Evolutionary conservation across 805 yeast species (phyloP), one percentile per base, ranked within the genome.

Genomic region (Ogataea nakhonphanomensis): DNA sequence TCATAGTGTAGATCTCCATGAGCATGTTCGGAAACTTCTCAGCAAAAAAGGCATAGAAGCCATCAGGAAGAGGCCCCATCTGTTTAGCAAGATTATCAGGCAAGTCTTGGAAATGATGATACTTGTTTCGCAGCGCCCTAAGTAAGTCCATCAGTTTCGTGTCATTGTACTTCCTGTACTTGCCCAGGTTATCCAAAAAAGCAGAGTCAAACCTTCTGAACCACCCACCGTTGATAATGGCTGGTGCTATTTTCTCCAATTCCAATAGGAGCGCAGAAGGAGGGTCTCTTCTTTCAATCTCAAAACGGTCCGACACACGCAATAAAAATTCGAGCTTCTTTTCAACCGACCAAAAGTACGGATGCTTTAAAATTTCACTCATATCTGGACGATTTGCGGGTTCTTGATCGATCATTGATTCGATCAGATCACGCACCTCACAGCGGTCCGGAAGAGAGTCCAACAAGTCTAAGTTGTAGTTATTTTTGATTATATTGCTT

Each of bases 61-160:
- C 96, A 35, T 78, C 78, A 0, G 97, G 96, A 21, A 88, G 64
- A 0, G 91, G 83, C 13, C 87, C 82, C 77, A 93, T 83, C 35
- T 76, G 70, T 11, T 57, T 58, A 37, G 77, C 79, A 43, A 93
- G 69, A 10, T 68, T 74, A 8, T 65, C 71, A 1, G 96, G 96
- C 57, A 90, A 65, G 59, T 93, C 99, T 64, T 88, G 88, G 61
- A 75, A 91, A 61, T 93, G 99, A 61, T 93, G 98, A 55, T 87
- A 83, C 61, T 93, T 93, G 66, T 93, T 93, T 53, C 99, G 73
- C 51, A 93, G 62, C 0, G 96, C 96, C 43, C 99, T 70, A 43
- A 93, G 64, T 37, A 93, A 65, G 59, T 93, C 99, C 80, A 89
- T 78, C 33, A 93, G 63, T 52, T 80, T 84, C 42, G 74, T 78